These are phyloP conservation scores for Fraxinus pennsylvanica DNA, from an alignment of 257 asterid species.

Conservation along the genomic window DNA sequence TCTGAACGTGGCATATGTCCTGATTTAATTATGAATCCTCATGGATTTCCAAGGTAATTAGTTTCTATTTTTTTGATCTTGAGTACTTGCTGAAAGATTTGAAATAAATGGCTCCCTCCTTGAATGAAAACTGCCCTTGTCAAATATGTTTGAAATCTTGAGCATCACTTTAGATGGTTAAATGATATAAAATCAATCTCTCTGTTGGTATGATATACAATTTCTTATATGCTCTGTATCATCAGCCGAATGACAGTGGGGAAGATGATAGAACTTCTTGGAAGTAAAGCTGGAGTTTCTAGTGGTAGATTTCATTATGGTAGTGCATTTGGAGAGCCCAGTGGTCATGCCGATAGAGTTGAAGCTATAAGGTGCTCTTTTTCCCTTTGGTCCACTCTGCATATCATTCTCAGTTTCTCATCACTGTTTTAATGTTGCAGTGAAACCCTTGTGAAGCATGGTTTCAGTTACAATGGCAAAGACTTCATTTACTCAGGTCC, in stretches of 20 bases:
- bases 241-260: constrained; percentile 99
- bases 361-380: constrained; percentile 73
- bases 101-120: neutral
- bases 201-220: constrained; percentile 4
- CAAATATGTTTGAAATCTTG: neutral
- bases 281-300: constrained; percentile 97
- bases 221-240: constrained; percentile 25
- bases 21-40: constrained; percentile 99
- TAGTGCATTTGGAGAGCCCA: constrained; percentile 96
- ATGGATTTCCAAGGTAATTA: constrained; percentile 89
- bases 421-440: constrained; percentile 44
- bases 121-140: neutral
- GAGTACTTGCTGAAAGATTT: neutral
- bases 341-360: constrained; percentile 96
- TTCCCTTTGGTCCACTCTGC: constrained; percentile 25
- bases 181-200: constrained; percentile 2
- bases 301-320: constrained; percentile 97
- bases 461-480: constrained; percentile 91
- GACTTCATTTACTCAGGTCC: constrained; percentile 89
- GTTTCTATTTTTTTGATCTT: neutral
- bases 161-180: constrained; percentile 11
- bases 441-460: constrained; percentile 91
- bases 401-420: constrained; percentile 24
- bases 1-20: constrained; percentile 98
- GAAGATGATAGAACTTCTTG: constrained; percentile 95